Base-by-base conservation (phyloP, 1,139 yeast species). In the Diutina ranongensis region DNA sequence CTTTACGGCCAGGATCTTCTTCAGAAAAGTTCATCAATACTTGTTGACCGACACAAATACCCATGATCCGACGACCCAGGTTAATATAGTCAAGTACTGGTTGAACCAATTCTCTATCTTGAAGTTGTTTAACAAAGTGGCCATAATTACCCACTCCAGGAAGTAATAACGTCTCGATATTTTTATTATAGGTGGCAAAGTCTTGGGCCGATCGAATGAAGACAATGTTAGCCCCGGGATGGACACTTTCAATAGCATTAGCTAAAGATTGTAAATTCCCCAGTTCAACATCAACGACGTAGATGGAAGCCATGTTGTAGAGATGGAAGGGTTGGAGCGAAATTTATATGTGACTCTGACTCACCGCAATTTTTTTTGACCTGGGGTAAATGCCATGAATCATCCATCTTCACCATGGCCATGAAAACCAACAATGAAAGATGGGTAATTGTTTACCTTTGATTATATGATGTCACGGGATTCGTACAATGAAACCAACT, bases 71-170 rank as follows among this genome's bases (percentile, higher is more conserved):
- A 54, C 79, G 77, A 1, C 95, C 97, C 18, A 83, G 69, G 5
- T 67, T 63, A 44, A 88, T 78, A 55, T 86, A 88, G 44, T 72
- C 63, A 46, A 63, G 66, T 32, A 92, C 67, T 0, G 94, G 94
- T 32, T 68, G 74, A 12, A 72, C 77, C 48, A 92, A 77, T 0
- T 80, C 76, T 49, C 84, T 71, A 2, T 68, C 68, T 46, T 71
- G 72, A 46, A 92, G 62, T 54, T 84, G 78, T 46, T 75, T 76
- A 50, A 88, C 87, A 60, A 92, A 89, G 60, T 92, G 97, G 36
- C 95, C 98, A 62, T 79, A 92, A 60, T 88, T 89, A 25, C 98
- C 98, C 4, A 92, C 98, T 22, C 98, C 98, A 13, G 98, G 98
- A 40, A 92, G 73, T 47, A 85, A 68, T 50, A 85, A 64, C 55